Base-by-base conservation (phyloP, 805 yeast species). In the Nakazawaea ernobii region DNA sequence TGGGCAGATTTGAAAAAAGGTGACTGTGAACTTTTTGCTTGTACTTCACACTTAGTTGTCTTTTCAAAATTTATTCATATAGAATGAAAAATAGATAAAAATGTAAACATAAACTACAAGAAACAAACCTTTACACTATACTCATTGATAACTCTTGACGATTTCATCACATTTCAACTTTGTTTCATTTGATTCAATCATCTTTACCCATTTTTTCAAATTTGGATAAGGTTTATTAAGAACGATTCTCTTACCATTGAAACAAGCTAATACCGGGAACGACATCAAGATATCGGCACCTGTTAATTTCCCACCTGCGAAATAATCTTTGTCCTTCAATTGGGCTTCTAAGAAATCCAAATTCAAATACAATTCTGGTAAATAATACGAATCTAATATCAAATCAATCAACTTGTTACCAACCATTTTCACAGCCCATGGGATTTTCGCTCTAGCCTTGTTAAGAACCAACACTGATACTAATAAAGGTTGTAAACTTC, bases 281-380 rank as follows among this genome's bases (percentile, higher is more conserved):
- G n/a, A n/a, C n/a, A 80, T 60, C 45, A 80, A 69, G 46, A 84
- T 71, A 53, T 79, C 84, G 7, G 83, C 84, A 3, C 65, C 82
- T 14, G 79, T 68, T 13, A 79, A 58, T 52, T 68, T 67, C 32
- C 69, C 65, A 9, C 74, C 80, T n/a, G 77, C 81, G 54, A 79
- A 72, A 54, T 59, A 78, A 2, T 60, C 62, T 15, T 66, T 61
- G 8, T 63, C 63, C 41, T 57, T 54, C 35, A 79, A 59, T 46
- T 55, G 60, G 8, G 52, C 52, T 43, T 80, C 80, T 42, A 80
- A 57, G 50, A 59, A 70, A 6, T 59, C 60, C 52, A 79, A 55
- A 37, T 67, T 66, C 38, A 54, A 55, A 28, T 59, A 61, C 55
- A 75, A 60, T 52, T 82, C 83, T 20, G 71, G 77, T 8, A 58